These are phyloP conservation scores for Trichosporon ovoides DNA, from an alignment of 1,284 basidiomycete species.

Conservation along the genomic window DNA sequence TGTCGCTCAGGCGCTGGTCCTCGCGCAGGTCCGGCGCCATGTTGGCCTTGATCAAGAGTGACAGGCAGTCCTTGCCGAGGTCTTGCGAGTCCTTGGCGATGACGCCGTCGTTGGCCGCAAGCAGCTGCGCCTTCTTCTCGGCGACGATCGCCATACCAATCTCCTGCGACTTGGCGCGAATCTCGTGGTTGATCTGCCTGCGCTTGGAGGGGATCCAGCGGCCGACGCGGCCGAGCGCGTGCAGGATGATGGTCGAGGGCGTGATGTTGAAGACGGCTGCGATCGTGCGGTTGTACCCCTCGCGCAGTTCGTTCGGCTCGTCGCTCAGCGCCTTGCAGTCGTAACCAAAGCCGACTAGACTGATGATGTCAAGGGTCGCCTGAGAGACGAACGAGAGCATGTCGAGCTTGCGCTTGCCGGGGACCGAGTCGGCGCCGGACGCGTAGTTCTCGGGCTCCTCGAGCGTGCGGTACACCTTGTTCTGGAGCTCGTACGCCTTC, in stretches of 20 bases:
- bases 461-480: slow-evolving; percentile 57
- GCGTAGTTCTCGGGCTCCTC: slow-evolving; percentile 48
- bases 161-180: slow-evolving; percentile 1
- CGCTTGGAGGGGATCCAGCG: slow-evolving; percentile 37
- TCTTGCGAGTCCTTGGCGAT: slow-evolving; percentile 51
- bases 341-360: slow-evolving; percentile 62
- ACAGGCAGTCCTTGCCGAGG: slow-evolving; percentile 48
- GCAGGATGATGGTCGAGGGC: slow-evolving; percentile 56
- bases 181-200: neutral
- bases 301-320: slow-evolving; percentile 48
- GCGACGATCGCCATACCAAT: neutral
- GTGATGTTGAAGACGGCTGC: slow-evolving; percentile 2
- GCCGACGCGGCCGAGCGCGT: slow-evolving; percentile 49
- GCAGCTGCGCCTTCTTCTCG: slow-evolving; percentile 47
- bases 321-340: slow-evolving; percentile 46
- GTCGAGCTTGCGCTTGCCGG: slow-evolving; percentile 18
- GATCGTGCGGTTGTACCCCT: slow-evolving; percentile 21
- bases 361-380: slow-evolving; percentile 64
- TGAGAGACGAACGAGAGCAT: slow-evolving; percentile 27
- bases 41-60: slow-evolving; percentile 60
- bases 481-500: slow-evolving; percentile 55
- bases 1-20: slow-evolving; percentile 58
- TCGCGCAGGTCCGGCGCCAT: slow-evolving; percentile 55
- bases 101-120: slow-evolving; percentile 47
- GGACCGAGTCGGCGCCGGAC: slow-evolving; percentile 16